Evolutionary conservation across 2,329 filamentous ascomycete species (phyloP).

Genomic region (Alternaria ethzedia): DNA sequence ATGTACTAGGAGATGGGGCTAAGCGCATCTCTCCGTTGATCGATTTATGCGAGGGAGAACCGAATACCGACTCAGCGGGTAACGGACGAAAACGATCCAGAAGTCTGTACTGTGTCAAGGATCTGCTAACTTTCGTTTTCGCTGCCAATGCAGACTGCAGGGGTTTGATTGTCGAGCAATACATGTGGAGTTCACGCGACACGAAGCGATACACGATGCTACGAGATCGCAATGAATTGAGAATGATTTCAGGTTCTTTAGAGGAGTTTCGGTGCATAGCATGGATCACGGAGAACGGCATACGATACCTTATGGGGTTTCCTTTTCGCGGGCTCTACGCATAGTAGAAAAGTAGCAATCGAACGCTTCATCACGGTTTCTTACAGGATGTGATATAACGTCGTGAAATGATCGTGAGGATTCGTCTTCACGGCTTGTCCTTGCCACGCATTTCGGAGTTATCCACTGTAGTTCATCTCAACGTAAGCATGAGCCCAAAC

Average conservation of each 20-base stretch:
- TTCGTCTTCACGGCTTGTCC: fast-evolving
- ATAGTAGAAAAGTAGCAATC: not conserved
- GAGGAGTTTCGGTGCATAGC: constrained; percentile 2
- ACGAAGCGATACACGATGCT: not conserved
- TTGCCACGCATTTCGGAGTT: not conserved
- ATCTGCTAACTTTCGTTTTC: not conserved
- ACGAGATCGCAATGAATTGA: not conserved
- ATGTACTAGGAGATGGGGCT: not conserved
- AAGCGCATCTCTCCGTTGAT: not conserved
- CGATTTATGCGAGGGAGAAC: fast-evolving
- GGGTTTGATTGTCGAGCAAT: not conserved
- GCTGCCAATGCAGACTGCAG: not conserved
- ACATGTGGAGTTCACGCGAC: not conserved
- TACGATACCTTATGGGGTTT: constrained; percentile 8
- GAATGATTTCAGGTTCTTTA: not conserved
- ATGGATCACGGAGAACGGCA: not conserved
- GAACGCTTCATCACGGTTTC: not conserved
- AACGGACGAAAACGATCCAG: not conserved
- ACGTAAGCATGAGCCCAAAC: not conserved
- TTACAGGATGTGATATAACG: not conserved
- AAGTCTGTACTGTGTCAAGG: not conserved
- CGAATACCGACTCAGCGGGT: not conserved
- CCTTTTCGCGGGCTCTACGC: not conserved
- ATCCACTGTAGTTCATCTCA: not conserved
- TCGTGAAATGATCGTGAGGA: not conserved